Percentiles rank a stretch among this genome's conserved stretches.
Conservation (phyloP, 345 rosid genomes). For the Citrus australasica region DNA sequence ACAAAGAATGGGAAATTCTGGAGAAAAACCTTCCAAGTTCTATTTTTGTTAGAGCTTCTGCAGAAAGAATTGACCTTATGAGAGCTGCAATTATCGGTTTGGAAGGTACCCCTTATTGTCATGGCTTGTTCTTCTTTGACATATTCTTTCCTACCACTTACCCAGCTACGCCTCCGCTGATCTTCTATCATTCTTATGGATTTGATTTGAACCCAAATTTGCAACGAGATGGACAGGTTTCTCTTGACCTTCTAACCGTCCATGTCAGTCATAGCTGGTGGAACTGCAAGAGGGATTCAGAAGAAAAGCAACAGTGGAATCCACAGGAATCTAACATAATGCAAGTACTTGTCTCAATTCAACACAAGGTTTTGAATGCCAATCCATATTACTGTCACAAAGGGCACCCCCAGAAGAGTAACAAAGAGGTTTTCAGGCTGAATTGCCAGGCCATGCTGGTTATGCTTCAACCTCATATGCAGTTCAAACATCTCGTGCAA, state of each 20-base stretch:
- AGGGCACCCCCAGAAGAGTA: background rate
- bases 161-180: background rate
- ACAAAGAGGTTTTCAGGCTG: constrained; percentile 1
- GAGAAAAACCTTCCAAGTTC: constrained; percentile 3
- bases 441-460: constrained; percentile 13
- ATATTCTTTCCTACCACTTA: background rate
- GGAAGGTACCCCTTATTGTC: constrained; percentile 16
- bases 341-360: constrained; percentile 11
- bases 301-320: background rate
- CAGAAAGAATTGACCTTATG: constrained; percentile 5
- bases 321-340: background rate
- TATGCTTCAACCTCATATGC: background rate
- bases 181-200: background rate
- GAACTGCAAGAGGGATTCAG: background rate
- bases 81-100: constrained; percentile 8
- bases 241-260: background rate
- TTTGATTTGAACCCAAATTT: background rate
- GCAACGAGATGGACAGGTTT: background rate
- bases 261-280: background rate
- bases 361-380: background rate
- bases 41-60: background rate
- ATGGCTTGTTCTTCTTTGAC: constrained; percentile 17
- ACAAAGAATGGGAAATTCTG: background rate
- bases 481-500: background rate
- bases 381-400: background rate